Conservation (phyloP, 129 eudicot species). For the Deinandra increscens region DNA sequence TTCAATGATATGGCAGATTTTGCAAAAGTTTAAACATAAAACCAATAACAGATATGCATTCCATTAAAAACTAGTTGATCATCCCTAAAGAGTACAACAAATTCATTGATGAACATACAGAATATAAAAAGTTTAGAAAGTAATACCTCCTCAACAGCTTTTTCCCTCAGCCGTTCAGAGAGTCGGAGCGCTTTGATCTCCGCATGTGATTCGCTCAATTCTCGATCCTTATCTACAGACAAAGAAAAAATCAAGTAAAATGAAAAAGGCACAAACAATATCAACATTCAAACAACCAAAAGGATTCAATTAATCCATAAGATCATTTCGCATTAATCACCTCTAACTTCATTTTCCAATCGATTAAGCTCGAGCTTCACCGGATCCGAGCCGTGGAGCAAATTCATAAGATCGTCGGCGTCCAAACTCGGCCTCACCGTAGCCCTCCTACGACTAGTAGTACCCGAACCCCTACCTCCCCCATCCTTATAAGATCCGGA, state of each 20-base stretch:
- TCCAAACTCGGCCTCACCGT: slow-evolving; percentile 77
- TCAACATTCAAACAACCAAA: slow-evolving; percentile 17
- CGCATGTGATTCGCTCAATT: slow-evolving; percentile 69
- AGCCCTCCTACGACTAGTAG: slow-evolving; percentile 53
- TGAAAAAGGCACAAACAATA: background rate
- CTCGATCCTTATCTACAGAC: slow-evolving; percentile 79
- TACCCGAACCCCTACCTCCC: slow-evolving; percentile 33
- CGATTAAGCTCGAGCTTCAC: slow-evolving; percentile 94
- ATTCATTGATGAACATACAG: slow-evolving; percentile 8
- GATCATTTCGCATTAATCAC: slow-evolving; percentile 51
- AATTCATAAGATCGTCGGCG: slow-evolving; percentile 69
- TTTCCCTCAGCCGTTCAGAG: slow-evolving; percentile 76
- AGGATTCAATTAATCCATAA: slow-evolving; percentile 18
- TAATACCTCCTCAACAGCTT: slow-evolving; percentile 88
- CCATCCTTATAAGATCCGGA: slow-evolving; percentile 55
- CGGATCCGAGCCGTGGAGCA: slow-evolving; percentile 99
- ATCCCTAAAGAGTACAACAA: background rate
- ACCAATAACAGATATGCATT: slow-evolving; percentile 12
- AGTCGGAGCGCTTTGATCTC: slow-evolving; percentile 74
- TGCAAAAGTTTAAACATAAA: slow-evolving; percentile 1
- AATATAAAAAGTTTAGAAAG: background rate
- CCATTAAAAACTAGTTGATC: slow-evolving; percentile 9
- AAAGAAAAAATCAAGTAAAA: background rate
- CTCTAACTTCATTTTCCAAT: slow-evolving; percentile 95
- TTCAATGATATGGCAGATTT: slow-evolving; percentile 17